These are phyloP conservation scores for Sclerotinia subarctica DNA, from an alignment of 2,329 filamentous ascomycete genomes.

Conservation along the genomic window DNA sequence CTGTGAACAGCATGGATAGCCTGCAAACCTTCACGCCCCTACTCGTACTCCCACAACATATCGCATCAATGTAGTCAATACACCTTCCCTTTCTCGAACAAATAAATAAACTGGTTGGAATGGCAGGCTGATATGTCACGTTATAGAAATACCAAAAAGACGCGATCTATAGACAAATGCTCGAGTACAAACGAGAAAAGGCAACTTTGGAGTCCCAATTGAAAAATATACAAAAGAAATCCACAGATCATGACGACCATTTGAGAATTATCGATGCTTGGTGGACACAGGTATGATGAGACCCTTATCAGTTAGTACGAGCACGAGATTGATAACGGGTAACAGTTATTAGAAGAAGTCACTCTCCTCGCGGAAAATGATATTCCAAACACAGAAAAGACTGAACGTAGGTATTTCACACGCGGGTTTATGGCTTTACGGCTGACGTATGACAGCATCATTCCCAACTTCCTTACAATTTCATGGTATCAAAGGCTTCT, in stretches of 20 bases:
- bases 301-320: not conserved
- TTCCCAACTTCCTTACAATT: conserved; percentile 60
- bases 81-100: conserved; percentile 26
- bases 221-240: conserved; percentile 73
- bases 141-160: conserved; percentile 86
- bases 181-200: conserved; percentile 93
- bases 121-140: conserved; percentile 38
- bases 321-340: conserved; percentile 23
- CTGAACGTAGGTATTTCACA: conserved; percentile 17
- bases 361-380: conserved; percentile 55
- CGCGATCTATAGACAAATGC: conserved; percentile 95
- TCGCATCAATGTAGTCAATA: conserved; percentile 21
- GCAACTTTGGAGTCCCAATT: conserved; percentile 75
- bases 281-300: conserved; percentile 77
- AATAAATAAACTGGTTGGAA: conserved; percentile 40
- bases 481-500: conserved; percentile 67
- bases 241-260: conserved; percentile 86
- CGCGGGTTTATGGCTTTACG: not conserved
- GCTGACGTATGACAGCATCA: conserved; percentile 45
- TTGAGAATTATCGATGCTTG: conserved; percentile 86
- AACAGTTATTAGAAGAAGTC: conserved; percentile 61
- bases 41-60: conserved; percentile 29
- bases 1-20: conserved; percentile 44
- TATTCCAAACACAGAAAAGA: conserved; percentile 43
- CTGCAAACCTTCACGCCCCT: conserved; percentile 38